phyloP scores from a whole-genome alignment of 306 rosid genomes.

The Mucuna pruriens region DNA sequence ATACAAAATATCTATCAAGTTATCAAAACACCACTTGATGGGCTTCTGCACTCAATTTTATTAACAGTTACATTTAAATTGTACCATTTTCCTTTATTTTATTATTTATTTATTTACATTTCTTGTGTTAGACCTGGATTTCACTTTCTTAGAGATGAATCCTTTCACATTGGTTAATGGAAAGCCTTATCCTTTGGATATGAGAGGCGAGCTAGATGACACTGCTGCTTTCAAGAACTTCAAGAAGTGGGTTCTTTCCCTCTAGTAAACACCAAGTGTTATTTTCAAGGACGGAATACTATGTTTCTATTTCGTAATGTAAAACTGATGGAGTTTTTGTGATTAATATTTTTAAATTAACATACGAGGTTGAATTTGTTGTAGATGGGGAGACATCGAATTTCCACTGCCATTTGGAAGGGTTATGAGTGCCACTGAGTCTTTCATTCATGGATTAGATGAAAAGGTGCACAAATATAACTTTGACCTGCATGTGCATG shows the following conservation, averaged over 20 bases:
- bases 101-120: slow-evolving; percentile 32
- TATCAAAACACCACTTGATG: background rate
- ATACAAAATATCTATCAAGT: slow-evolving; percentile 14
- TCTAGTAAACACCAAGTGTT: slow-evolving; percentile 20
- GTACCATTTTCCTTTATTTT: background rate
- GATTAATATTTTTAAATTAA: slow-evolving; percentile 11
- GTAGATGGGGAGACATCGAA: slow-evolving; percentile 88
- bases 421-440: slow-evolving; percentile 85
- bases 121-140: slow-evolving; percentile 79
- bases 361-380: slow-evolving; percentile 34
- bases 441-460: slow-evolving; percentile 85
- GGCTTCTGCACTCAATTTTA: slow-evolving; percentile 8
- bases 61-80: background rate
- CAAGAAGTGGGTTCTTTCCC: slow-evolving; percentile 68
- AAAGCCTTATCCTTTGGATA: slow-evolving; percentile 98
- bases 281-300: background rate
- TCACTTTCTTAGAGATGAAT: slow-evolving; percentile 98
- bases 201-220: slow-evolving; percentile 99
- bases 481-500: slow-evolving; percentile 31
- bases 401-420: slow-evolving; percentile 98
- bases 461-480: slow-evolving; percentile 69
- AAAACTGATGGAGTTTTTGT: slow-evolving; percentile 1
- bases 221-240: slow-evolving; percentile 97
- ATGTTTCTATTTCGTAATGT: slow-evolving; percentile 10
- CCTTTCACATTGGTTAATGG: slow-evolving; percentile 87